phyloP scores from a whole-genome alignment of 2,329 filamentous ascomycete species.

The Ophiostoma ulmi region DNA sequence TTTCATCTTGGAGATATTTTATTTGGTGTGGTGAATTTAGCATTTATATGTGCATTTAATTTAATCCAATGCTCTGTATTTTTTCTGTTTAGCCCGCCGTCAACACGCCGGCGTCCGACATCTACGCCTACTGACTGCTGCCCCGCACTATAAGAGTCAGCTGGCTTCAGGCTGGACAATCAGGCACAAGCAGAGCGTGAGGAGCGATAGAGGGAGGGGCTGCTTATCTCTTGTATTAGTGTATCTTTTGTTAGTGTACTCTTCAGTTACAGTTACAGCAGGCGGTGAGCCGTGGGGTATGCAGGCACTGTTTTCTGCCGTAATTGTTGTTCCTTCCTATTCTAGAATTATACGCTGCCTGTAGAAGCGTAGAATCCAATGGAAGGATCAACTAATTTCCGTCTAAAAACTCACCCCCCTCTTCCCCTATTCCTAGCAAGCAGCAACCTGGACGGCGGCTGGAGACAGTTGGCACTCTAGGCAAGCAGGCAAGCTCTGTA shows the following conservation, averaged over 20 bases:
- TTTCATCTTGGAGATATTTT: neutral
- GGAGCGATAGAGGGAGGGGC: neutral
- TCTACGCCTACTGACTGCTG: neutral
- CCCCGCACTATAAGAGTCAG: conserved; percentile 9
- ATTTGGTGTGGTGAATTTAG: neutral
- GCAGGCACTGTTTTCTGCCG: conserved; percentile 1
- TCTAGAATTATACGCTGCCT: conserved; percentile 8
- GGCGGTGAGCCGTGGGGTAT: conserved; percentile 13
- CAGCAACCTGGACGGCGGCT: neutral
- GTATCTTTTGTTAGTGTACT: neutral
- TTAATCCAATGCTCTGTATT: conserved; percentile 1
- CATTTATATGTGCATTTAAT: neutral
- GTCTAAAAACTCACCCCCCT: conserved; percentile 21
- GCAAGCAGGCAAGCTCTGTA: neutral
- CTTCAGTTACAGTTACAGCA: neutral
- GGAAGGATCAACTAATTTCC: conserved; percentile 28
- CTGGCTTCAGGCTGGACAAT: neutral
- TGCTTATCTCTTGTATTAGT: neutral
- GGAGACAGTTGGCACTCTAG: neutral
- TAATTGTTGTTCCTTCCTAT: conserved; percentile 12
- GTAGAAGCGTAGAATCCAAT: conserved; percentile 11
- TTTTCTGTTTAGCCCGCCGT: conserved; percentile 10
- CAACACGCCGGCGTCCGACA: neutral
- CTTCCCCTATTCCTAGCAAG: conserved; percentile 16
- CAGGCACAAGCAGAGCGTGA: neutral